Evolutionary conservation across 129 eudicot species (phyloP).

Genomic region (Solidago caesia): DNA sequence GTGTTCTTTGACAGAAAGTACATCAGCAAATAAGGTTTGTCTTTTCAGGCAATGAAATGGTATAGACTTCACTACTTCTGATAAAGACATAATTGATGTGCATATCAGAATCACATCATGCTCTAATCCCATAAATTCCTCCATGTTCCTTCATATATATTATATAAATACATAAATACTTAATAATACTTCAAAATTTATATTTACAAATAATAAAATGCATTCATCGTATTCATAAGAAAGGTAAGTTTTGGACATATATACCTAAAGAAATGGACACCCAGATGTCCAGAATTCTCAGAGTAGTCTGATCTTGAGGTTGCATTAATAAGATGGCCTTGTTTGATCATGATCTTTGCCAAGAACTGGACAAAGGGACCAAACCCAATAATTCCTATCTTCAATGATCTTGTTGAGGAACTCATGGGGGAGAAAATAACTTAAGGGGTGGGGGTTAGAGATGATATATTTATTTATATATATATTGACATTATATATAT

Average conservation of each 20-base stretch:
- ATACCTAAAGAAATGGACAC: slow-evolving; percentile 48
- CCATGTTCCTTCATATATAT: slow-evolving; percentile 49
- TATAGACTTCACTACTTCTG: slow-evolving; percentile 49
- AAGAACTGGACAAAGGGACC: slow-evolving; percentile 75
- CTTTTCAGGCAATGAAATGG: slow-evolving; percentile 43
- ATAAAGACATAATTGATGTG: slow-evolving; percentile 62
- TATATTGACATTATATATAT: no score
- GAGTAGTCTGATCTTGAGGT: slow-evolving; percentile 72
- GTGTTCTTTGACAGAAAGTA: slow-evolving; percentile 70
- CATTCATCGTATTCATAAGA: slow-evolving; percentile 9
- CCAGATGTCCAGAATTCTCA: slow-evolving; percentile 41
- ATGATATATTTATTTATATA: not conserved
- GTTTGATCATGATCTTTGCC: slow-evolving; percentile 62
- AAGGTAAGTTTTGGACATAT: slow-evolving; percentile 24
- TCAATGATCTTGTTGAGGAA: slow-evolving; percentile 31
- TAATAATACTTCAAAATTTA: not conserved
- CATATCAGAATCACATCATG: slow-evolving; percentile 57
- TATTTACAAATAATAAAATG: not conserved
- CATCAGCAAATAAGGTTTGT: slow-evolving; percentile 60
- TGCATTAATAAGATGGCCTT: slow-evolving; percentile 67
- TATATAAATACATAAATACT: no score
- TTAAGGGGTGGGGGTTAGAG: not conserved
- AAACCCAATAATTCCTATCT: slow-evolving; percentile 71
- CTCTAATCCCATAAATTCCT: slow-evolving; percentile 42
- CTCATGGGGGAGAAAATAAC: slow-evolving; percentile 13